Base-by-base conservation (phyloP, 2,329 filamentous ascomycete genomes). In the Graphilbum fragrans region DNA sequence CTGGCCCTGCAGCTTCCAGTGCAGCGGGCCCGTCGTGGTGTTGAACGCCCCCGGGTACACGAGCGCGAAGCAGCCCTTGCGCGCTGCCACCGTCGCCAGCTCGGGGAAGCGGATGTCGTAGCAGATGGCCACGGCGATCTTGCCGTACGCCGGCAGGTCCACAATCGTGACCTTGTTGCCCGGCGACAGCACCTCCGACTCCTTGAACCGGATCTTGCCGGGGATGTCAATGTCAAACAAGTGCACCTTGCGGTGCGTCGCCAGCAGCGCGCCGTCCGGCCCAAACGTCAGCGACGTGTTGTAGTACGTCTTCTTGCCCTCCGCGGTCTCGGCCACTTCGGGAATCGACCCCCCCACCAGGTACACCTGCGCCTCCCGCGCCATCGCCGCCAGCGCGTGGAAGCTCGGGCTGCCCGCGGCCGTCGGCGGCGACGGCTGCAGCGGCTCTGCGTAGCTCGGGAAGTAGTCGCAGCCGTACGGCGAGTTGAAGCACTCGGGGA, bases 401-500 rank as follows among this genome's bases (percentile, higher is more conserved):
- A 80, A 96, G 41, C 84, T 87, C 0, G 88, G 88, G 5, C 84
- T 82, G 53, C 82, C 75, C 36, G 76, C 72, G 46, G 66, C 58
- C 4, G 78, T 66, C 0, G 87, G 86, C 22, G 86, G 85, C 3
- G 78, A 81, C 1, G 86, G 86, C 38, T 66, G 63, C n/a, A 96
- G 78, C 2, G 77, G 81, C 63, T 98, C 92, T 50, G 92, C 88
- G 61, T 96, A 96, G 46, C 80, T 75, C 41, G 88, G 82, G 64
- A 98, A 98, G 69, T 81, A 88, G 55, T 86, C 61, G 50, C 80
- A 87, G 50, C 92, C 92, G 63, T 98, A 98, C 9, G 92, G 92
- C 34, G 85, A 93, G 69, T 98, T 98, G 77, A 98, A 98, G 71
- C 92, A 98, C 67, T 98, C 92, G 29, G 92, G 92, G 17, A 98